Base-by-base conservation (phyloP, 208 protist species). In the Wallacemonas sp. region DNA sequence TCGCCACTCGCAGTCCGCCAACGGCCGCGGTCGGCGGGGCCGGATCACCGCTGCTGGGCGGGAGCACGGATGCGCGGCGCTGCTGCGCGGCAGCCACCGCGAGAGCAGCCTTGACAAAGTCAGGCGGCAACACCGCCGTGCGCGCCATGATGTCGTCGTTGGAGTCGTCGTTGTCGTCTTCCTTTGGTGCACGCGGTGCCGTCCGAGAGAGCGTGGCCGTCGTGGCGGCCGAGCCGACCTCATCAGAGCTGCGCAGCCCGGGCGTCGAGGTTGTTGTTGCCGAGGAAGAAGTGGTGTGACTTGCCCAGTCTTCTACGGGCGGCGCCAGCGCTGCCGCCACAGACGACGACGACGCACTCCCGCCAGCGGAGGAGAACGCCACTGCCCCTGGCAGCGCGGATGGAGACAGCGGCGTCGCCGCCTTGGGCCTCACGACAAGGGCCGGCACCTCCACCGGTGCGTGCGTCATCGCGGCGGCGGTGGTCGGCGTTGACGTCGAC, bases 41-140 rank as follows among this genome's bases (percentile, higher is more conserved):
- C 10, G 42, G 5, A 21, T 9, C 42, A 21, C 42, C 42, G 17
- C 42, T 21, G n/a, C n/a, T n/a, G n/a, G n/a, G n/a, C n/a, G n/a
- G n/a, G n/a, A n/a, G n/a, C n/a, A n/a, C n/a, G n/a, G n/a, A n/a
- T n/a, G n/a, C n/a, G n/a, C n/a, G n/a, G n/a, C n/a, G 19, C 17
- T 64, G 26, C 34, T 38, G 17, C 45, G 9, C 37, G 29, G 58
- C 58, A 22, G 30, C 38, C 6, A 59, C 67, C 13, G 70, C 69
- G 12, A 87, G 66, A 3, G 76, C 81, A n/a, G 81, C 81, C 32
- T 75, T 70, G 17, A 87, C 71, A 42, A 83, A 87, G 52, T 69
- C 75, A 26, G 77, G 45, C 34, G 76, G 81, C 37, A 87, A 63
- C 37, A 72, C 76, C 19, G 80, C 80, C 0, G 80, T 73, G 15